These are phyloP conservation scores for Sapria himalayana DNA, from an alignment of 345 rosid genomes.

Conservation along the genomic window DNA sequence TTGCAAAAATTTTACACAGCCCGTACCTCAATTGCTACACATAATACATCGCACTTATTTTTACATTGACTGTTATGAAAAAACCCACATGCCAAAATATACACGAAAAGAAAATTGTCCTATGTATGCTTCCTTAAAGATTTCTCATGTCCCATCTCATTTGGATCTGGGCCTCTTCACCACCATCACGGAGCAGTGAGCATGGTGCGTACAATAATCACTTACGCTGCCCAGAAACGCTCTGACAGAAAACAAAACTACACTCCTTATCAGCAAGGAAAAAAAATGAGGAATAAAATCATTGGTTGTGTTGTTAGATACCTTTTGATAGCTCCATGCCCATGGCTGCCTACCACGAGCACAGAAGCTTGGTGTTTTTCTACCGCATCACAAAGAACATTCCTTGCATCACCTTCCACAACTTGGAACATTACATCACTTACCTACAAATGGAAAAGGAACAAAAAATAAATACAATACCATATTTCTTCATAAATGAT, in stretches of 20 bases:
- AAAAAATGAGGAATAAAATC: background rate
- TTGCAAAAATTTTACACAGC: too few relatives aligned
- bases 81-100: too few relatives aligned
- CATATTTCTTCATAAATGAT: too few relatives aligned
- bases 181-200: constrained; percentile 87
- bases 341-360: constrained; percentile 90
- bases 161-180: constrained; percentile 89
- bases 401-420: constrained; percentile 82
- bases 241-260: constrained; percentile 21
- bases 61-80: too few relatives aligned
- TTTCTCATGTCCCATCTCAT: constrained; percentile 12
- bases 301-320: background rate
- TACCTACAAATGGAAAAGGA: constrained; percentile 25
- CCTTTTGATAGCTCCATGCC: constrained; percentile 96
- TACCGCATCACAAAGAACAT: constrained; percentile 72
- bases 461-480: background rate
- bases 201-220: constrained; percentile 91
- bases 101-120: too few relatives aligned
- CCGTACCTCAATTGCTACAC: too few relatives aligned
- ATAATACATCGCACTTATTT: too few relatives aligned
- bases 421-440: constrained; percentile 27
- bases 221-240: constrained; percentile 89
- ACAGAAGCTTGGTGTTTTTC: constrained; percentile 68
- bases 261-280: background rate
- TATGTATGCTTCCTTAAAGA: background rate